Conservation (phyloP, 805 yeast species). For the Candida berthetii region DNA sequence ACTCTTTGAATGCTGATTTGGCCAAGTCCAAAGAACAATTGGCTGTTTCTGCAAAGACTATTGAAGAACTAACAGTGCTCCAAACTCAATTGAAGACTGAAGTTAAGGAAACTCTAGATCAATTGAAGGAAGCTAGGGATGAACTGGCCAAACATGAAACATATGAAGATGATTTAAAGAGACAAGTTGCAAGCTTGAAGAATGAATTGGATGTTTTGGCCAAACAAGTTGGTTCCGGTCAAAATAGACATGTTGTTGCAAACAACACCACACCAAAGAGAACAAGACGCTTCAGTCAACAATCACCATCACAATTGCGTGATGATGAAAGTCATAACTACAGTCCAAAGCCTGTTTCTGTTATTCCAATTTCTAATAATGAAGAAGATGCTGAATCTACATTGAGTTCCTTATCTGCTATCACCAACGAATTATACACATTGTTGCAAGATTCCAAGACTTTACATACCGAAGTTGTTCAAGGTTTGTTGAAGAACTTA, state of each 20-base stretch:
- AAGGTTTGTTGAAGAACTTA: constrained; percentile 78
- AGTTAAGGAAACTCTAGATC: constrained; percentile 53
- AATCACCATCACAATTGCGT: constrained; percentile 27
- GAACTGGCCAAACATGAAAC: constrained; percentile 53
- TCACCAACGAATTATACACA: constrained; percentile 69
- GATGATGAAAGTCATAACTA: constrained; percentile 20
- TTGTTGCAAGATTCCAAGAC: constrained; percentile 64
- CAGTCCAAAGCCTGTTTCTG: constrained; percentile 53
- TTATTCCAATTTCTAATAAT: constrained; percentile 46
- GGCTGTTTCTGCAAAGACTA: constrained; percentile 49
- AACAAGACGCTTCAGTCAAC: constrained; percentile 29
- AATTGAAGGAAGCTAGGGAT: constrained; percentile 53
- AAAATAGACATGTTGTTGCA: constrained; percentile 9
- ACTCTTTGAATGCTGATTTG: constrained; percentile 49
- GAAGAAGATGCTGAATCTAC: constrained; percentile 41
- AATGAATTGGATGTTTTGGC: constrained; percentile 21
- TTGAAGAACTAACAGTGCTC: constrained; percentile 52
- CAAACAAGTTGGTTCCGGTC: constrained; percentile 23
- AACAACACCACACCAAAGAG: constrained; percentile 20
- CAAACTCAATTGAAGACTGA: constrained; percentile 62
- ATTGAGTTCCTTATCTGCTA: constrained; percentile 51
- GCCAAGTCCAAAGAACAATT: constrained; percentile 48
- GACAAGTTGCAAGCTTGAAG: constrained; percentile 40
- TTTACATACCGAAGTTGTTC: constrained; percentile 78
- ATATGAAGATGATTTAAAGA: constrained; percentile 54